Evolutionary conservation across 179 eudicot genomes (phyloP).

Genomic region (Patellifolia procumbens): DNA sequence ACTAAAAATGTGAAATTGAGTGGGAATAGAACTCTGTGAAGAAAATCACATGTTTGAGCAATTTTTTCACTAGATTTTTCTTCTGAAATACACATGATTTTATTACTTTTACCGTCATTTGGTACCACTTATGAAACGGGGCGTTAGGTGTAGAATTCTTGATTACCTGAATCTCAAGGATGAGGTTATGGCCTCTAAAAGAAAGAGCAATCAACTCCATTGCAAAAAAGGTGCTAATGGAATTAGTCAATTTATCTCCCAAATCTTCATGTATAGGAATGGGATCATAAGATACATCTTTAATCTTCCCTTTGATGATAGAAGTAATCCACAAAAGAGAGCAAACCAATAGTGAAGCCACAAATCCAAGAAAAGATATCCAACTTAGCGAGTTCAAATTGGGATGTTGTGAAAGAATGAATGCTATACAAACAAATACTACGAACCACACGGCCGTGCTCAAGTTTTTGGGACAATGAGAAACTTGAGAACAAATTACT

Average conservation of each 20-base stretch:
- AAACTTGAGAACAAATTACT: not conserved
- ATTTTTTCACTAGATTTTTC: no score
- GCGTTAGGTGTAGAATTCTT: not conserved
- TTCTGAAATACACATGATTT: no score
- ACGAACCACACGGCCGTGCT: slow-evolving; percentile 10
- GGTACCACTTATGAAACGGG: no score
- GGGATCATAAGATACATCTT: slow-evolving; percentile 16
- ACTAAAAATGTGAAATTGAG: no score
- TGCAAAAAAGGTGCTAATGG: slow-evolving; percentile 8
- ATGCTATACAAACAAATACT: slow-evolving; percentile 18
- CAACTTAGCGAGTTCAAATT: slow-evolving; percentile 24
- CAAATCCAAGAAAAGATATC: slow-evolving; percentile 22
- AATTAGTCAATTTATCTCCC: not conserved
- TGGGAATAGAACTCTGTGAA: no score
- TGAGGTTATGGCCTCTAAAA: slow-evolving; percentile 25
- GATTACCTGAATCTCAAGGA: slow-evolving; percentile 26
- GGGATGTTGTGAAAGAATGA: slow-evolving; percentile 22
- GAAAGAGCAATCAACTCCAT: slow-evolving; percentile 19
- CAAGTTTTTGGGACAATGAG: slow-evolving; percentile 17
- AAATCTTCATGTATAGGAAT: not conserved
- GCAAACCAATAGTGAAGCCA: not conserved
- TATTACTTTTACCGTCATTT: no score
- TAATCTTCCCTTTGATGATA: slow-evolving; percentile 15
- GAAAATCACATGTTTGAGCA: no score
- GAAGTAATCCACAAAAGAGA: slow-evolving; percentile 19